Evolutionary conservation across 352 stramenopile species (phyloP), one percentile per base, ranked within the genome.

Genomic region (Phytophthora brassicae): DNA sequence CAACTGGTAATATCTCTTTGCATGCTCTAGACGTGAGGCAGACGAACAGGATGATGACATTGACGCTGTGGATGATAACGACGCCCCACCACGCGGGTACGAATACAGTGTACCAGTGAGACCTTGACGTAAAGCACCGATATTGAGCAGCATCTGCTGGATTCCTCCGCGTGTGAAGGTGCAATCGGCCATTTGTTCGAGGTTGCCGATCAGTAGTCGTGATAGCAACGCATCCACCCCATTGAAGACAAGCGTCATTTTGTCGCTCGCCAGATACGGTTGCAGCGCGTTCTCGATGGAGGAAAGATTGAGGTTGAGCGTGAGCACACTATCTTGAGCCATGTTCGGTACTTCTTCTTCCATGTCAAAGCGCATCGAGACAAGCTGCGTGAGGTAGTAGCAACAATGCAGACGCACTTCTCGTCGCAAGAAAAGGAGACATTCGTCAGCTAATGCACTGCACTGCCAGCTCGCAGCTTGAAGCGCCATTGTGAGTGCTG

Each of bases 141-240:
- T 75, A 52, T 93, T 93, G 33, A 91, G 71, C 31, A 89, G 65
- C 82, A 94, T 91, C 53, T 94, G 84, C 47, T 88, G 75, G 33
- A 92, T 70, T 23, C 84, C 82, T n/a, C 74, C 81, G 36, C 81
- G 81, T 17, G 81, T 86, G 43, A 93, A 73, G 1, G 70, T 90
- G 13, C 72, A 74, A 48, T 70, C 79, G 23, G 69, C 60, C 74
- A 92, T 90, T n/a, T 88, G 72, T 28, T 77, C 67, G 16, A 91
- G 56, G 42, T 89, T 86, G 17, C 46, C 65, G 54, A 92, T 91
- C 22, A 92, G 50, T 33, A 90, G 72, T 19, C 69, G 77, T 0
- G 81, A 66, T 20, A 91, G 52, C n/a, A 94, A 43, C 7, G 72
- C 66, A 24, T 91, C 85, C n/a, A 90, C 77, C 3, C 79, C 83